Evolutionary conservation across 83 land plant genomes (phyloP), one percentile per base, ranked within the genome.

Genomic region (Larix sibirica): DNA sequence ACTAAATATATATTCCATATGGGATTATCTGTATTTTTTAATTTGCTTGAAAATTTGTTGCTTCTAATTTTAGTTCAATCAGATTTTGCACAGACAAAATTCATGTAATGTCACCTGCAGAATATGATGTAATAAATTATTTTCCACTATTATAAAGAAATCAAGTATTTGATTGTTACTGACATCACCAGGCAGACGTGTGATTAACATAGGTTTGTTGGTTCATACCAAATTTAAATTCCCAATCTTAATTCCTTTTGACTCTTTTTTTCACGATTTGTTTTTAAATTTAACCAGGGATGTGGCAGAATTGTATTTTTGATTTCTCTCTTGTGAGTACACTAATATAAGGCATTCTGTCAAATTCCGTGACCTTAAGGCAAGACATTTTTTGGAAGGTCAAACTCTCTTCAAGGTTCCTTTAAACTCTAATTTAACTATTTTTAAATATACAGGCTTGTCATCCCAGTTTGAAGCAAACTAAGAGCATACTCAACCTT

Each of bases 171-270:
- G 73, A 40, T 69, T 44, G 74, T 69, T 69, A 69, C 44, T 69
- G 74, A 36, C 74, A 69, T 69, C 33, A 18, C 74, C 74, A 69
- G 36, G 74, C 44, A 69, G n/a, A 69, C 44, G 24, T 38, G 42
- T 73, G 54, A n/a, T 42, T 73, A 73, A 73, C 77, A 73, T 73
- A 73, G 77, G 54, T 73, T 73, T 36, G 77, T 73, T 73, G 77
- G 77, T 73, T 73, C 54, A 42, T 23, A 73, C 54, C 56, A 38
- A 42, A 71, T 71, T 16, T 73, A n/a, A 42, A 21, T 73, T 73
- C 54, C 77, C 47, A 42, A 42, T 73, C 24, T 20, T 56, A 73
- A 2, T 42, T 73, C 24, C 21, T 18, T 73, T 42, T 73, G 50
- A 1, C 56, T 50, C 77, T 73, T 73, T 71, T 17, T 40, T 36